Percentiles rank a stretch among this genome's conserved stretches.
phyloP scores from a whole-genome alignment of 371 early-diverging fungal genomes.

The Mortierella sp. region DNA sequence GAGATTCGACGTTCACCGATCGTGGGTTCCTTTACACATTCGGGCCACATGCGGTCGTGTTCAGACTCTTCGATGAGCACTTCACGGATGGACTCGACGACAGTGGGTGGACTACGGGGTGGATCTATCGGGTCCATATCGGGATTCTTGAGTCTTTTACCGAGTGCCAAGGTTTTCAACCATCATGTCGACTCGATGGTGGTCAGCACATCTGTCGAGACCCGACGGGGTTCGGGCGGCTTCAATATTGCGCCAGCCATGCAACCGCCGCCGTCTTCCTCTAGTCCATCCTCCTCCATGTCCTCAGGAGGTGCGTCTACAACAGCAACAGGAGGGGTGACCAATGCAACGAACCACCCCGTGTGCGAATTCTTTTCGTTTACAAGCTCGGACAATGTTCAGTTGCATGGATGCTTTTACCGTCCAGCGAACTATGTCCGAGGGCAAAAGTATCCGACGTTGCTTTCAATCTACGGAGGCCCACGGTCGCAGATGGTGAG shows the following conservation, averaged over 20 bases:
- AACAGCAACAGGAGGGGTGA: conserved; percentile 6
- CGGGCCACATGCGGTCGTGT: conserved; percentile 26
- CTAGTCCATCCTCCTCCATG: neutral
- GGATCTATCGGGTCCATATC: conserved; percentile 47
- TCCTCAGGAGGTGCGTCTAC: conserved; percentile 7
- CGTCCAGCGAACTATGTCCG: conserved; percentile 63
- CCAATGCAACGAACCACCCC: conserved; percentile 41
- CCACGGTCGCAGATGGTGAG: conserved; percentile 75
- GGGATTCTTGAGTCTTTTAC: conserved; percentile 40
- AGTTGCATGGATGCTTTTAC: conserved; percentile 72
- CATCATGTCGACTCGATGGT: conserved; percentile 24
- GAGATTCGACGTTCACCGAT: conserved; percentile 26
- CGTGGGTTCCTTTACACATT: conserved; percentile 9
- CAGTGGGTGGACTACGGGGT: conserved; percentile 15
- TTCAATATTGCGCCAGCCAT: conserved; percentile 14
- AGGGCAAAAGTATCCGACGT: conserved; percentile 64
- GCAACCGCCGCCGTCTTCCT: conserved; percentile 13
- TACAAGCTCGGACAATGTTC: conserved; percentile 48
- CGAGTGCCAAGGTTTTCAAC: conserved; percentile 14
- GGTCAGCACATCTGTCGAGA: conserved; percentile 15
- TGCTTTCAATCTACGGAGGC: conserved; percentile 73
- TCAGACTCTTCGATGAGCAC: conserved; percentile 28
- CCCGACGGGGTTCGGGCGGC: conserved; percentile 11
- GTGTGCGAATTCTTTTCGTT: conserved; percentile 51
- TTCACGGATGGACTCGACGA: conserved; percentile 17